Evolutionary conservation across 108 stramenopile species (phyloP).

Genomic region (Pseudonitzschia pungens): DNA sequence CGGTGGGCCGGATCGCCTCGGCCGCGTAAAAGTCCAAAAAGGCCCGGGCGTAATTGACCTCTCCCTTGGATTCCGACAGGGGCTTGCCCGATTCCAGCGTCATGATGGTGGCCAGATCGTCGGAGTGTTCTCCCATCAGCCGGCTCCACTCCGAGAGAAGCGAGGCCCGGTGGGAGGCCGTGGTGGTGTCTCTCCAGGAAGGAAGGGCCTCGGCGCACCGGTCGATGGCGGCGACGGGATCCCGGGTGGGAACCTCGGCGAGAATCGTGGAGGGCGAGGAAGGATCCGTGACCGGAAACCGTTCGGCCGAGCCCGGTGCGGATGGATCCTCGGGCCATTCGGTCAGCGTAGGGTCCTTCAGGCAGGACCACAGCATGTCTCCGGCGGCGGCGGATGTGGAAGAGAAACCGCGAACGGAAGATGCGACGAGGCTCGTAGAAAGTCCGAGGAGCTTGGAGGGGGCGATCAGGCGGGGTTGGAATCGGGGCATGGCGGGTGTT

Average conservation of each 20-base stretch:
- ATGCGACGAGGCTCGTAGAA: slow-evolving; percentile 5
- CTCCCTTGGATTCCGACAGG: slow-evolving; percentile 80
- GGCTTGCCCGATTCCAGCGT: slow-evolving; percentile 96
- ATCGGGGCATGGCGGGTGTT: not conserved
- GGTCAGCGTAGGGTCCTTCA: slow-evolving; percentile 25
- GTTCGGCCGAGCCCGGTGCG: not conserved
- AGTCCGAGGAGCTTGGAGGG: slow-evolving; percentile 1
- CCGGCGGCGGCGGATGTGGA: not conserved
- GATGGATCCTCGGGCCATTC: slow-evolving; percentile 20
- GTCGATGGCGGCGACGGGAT: slow-evolving; percentile 10
- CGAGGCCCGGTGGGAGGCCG: slow-evolving; percentile 47
- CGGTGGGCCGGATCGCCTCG: slow-evolving; percentile 79
- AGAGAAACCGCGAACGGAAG: not conserved
- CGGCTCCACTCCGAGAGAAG: slow-evolving; percentile 55
- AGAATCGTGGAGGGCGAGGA: slow-evolving; percentile 16
- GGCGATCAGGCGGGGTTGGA: not conserved
- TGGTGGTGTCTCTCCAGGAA: slow-evolving; percentile 68
- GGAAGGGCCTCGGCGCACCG: slow-evolving; percentile 27
- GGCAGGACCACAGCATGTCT: not conserved
- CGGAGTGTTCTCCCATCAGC: slow-evolving; percentile 45
- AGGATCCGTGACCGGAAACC: slow-evolving; percentile 27
- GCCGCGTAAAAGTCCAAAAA: slow-evolving; percentile 91
- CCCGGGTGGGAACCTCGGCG: slow-evolving; percentile 10
- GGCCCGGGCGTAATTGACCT: slow-evolving; percentile 79
- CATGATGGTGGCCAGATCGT: slow-evolving; percentile 80